Evolutionary conservation across 352 stramenopile genomes (phyloP).

Genomic region (Globisporangium takayamanum): DNA sequence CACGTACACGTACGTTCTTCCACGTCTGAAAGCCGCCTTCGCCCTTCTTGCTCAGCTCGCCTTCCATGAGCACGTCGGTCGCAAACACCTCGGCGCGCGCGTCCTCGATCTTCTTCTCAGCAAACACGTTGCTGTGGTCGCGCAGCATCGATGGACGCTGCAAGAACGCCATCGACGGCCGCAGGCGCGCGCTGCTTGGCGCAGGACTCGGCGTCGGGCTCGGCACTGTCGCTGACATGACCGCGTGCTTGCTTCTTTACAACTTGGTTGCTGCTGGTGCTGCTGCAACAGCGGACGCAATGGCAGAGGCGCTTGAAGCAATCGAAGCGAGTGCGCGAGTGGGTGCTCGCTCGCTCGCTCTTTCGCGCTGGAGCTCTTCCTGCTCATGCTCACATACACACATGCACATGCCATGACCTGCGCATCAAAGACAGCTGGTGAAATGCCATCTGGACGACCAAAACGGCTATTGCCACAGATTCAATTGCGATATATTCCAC

Average conservation of each 20-base stretch:
- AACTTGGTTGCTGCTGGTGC: no score
- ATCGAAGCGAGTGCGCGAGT: background rate
- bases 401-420: background rate
- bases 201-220: background rate
- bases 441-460: background rate
- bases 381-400: background rate
- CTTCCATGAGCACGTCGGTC: constrained; percentile 67
- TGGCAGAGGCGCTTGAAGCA: background rate
- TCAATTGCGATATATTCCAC: background rate
- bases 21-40: constrained; percentile 48
- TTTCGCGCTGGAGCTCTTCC: background rate
- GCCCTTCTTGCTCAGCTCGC: constrained; percentile 61
- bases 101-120: constrained; percentile 51
- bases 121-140: constrained; percentile 55
- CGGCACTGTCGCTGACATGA: background rate
- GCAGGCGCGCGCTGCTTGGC: constrained; percentile 13
- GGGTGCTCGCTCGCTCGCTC: background rate
- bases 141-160: constrained; percentile 44
- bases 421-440: background rate
- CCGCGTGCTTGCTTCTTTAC: background rate
- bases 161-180: constrained; percentile 26
- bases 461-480: background rate
- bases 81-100: constrained; percentile 47
- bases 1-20: constrained; percentile 59
- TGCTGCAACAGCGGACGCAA: no score